Conservation (phyloP, 116 monocot species). For the Cymodocea nodosa region DNA sequence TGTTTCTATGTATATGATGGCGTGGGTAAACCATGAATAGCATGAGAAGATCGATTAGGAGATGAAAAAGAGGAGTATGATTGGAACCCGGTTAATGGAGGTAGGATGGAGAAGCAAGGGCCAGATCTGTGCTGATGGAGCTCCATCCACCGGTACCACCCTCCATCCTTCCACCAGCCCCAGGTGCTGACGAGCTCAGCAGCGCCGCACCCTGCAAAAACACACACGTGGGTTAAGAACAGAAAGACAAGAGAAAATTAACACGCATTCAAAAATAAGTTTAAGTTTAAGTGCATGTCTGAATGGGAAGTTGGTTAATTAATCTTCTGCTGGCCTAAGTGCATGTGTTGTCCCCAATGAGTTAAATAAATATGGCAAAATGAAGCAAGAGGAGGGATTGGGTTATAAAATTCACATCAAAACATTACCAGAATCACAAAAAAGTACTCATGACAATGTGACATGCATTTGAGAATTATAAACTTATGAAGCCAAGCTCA, state of each 20-base stretch:
- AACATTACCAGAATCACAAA: too few species aligned
- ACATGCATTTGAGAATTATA: too few species aligned
- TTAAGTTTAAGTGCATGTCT: neutral
- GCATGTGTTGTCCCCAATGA: too few species aligned
- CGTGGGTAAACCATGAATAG: too few species aligned
- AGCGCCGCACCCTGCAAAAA: neutral
- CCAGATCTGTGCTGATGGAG: constrained; percentile 23
- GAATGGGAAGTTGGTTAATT: too few species aligned
- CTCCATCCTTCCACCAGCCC: neutral
- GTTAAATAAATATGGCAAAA: too few species aligned
- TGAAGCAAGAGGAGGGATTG: too few species aligned
- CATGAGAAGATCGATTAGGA: neutral
- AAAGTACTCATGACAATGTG: too few species aligned
- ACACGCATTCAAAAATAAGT: neutral
- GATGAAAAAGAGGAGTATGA: neutral
- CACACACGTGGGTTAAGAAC: neutral
- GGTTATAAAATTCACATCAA: too few species aligned
- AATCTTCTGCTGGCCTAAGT: too few species aligned
- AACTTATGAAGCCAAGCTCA: too few species aligned
- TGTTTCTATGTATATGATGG: too few species aligned
- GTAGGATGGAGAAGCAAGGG: constrained; percentile 22
- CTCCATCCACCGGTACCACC: constrained; percentile 4
- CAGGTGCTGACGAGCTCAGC: neutral
- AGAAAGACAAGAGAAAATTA: neutral
- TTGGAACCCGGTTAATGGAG: constrained; percentile 3